Evolutionary conservation across 345 rosid species (phyloP).

Genomic region (Pistacia vera): DNA sequence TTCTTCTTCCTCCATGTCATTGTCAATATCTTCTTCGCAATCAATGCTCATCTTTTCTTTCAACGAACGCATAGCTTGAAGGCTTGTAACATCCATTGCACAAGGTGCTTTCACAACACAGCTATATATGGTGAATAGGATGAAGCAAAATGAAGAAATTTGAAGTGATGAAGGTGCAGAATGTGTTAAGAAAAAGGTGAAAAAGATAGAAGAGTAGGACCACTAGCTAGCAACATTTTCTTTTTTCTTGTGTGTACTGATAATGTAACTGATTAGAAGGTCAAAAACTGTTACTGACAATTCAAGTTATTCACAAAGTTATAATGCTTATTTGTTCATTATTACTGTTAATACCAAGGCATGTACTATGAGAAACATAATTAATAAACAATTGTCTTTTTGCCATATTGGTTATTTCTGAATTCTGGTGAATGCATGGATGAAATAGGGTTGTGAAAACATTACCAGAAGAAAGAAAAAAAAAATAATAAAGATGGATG

Average conservation of each 20-base stretch:
- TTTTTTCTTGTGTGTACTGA: slow-evolving; percentile 18
- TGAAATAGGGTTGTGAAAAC: not conserved
- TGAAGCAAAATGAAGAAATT: slow-evolving; percentile 20
- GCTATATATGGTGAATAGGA: slow-evolving; percentile 7
- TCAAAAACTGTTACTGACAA: slow-evolving; percentile 3
- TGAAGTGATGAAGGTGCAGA: slow-evolving; percentile 11
- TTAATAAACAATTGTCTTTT: no score
- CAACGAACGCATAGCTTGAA: slow-evolving; percentile 35
- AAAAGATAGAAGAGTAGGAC: slow-evolving; percentile 34
- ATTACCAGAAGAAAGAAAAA: slow-evolving; percentile 14
- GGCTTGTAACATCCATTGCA: slow-evolving; percentile 38
- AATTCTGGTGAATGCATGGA: not conserved
- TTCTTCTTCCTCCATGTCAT: slow-evolving; percentile 56
- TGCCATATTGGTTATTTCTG: not conserved
- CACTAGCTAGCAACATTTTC: slow-evolving; percentile 28
- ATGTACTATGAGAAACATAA: no score
- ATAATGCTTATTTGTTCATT: not conserved
- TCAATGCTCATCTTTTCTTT: slow-evolving; percentile 34
- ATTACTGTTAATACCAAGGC: not conserved
- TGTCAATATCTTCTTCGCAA: slow-evolving; percentile 57
- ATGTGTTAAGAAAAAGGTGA: slow-evolving; percentile 4
- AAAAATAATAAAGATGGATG: slow-evolving; percentile 4
- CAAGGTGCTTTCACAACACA: slow-evolving; percentile 3
- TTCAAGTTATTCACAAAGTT: not conserved
- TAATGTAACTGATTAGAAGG: slow-evolving; percentile 20